Evolutionary conservation across 805 yeast species (phyloP).

Genomic region (Lipomyces oligophaga): DNA sequence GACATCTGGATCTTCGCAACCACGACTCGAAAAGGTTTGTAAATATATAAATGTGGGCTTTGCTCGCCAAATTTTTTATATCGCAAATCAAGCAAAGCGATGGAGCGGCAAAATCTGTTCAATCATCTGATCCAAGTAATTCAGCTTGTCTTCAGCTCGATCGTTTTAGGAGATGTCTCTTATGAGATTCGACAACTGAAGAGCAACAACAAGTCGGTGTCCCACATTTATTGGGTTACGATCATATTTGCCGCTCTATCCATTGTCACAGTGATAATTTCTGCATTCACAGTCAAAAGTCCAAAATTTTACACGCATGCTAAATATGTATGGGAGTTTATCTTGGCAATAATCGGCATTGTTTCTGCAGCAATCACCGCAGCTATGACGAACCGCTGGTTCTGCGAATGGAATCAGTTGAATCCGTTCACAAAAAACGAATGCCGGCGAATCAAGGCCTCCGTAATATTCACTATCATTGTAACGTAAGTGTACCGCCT

Average conservation of each 20-base stretch:
- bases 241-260: slow-evolving; percentile 9
- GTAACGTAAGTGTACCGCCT: background rate
- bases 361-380: slow-evolving; percentile 11
- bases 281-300: background rate
- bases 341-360: slow-evolving; percentile 5
- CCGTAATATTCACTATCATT: background rate
- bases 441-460: slow-evolving; percentile 16
- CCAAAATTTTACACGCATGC: background rate
- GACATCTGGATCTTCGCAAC: no score
- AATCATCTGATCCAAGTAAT: slow-evolving; percentile 6
- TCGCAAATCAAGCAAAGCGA: no score
- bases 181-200: slow-evolving; percentile 8
- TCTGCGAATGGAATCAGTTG: slow-evolving; percentile 19
- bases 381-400: background rate
- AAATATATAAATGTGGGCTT: no score
- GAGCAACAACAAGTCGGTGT: background rate
- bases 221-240: slow-evolving; percentile 6
- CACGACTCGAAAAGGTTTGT: no score
- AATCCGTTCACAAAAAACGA: slow-evolving; percentile 16
- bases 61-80: no score
- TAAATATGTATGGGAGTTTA: slow-evolving; percentile 12
- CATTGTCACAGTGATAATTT: slow-evolving; percentile 8
- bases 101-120: slow-evolving; percentile 1
- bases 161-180: slow-evolving; percentile 16
- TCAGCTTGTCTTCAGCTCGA: slow-evolving; percentile 8